These are phyloP conservation scores for Kluyveromyces aestuarii DNA, from an alignment of 805 yeast genomes.

Conservation along the genomic window DNA sequence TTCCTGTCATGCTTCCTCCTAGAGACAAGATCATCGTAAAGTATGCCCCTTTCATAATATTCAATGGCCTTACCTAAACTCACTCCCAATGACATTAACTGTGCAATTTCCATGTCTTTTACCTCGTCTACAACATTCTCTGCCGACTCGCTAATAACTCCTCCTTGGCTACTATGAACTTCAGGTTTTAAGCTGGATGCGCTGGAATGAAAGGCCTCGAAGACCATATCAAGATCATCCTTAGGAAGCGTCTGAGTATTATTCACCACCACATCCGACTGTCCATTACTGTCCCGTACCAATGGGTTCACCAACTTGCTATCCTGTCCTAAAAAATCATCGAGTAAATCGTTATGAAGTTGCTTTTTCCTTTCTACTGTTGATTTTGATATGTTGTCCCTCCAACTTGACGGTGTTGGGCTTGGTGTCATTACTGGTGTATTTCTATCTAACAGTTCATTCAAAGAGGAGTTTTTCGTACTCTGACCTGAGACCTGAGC, in stretches of 20 bases:
- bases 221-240: conserved; percentile 18
- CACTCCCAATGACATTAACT: conserved; percentile 25
- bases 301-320: neutral
- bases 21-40: conserved; percentile 16
- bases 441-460: neutral
- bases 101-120: conserved; percentile 28
- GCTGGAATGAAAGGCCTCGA: conserved; percentile 11
- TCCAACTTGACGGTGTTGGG: neutral
- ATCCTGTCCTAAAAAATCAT: neutral
- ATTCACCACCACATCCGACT: neutral
- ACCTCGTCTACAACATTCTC: conserved; percentile 22
- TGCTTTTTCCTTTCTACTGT: neutral
- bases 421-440: neutral
- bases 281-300: neutral
- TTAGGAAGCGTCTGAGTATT: neutral
- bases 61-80: conserved; percentile 16
- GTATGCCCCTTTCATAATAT: conserved; percentile 16
- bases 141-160: conserved; percentile 1
- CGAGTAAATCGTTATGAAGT: neutral
- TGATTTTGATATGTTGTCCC: neutral
- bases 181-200: neutral
- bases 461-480: neutral
- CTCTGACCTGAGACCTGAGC: too few species aligned
- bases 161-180: neutral
- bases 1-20: neutral